These are phyloP conservation scores for Colletotrichum incanum DNA, from an alignment of 2,329 filamentous ascomycete genomes.

Conservation along the genomic window DNA sequence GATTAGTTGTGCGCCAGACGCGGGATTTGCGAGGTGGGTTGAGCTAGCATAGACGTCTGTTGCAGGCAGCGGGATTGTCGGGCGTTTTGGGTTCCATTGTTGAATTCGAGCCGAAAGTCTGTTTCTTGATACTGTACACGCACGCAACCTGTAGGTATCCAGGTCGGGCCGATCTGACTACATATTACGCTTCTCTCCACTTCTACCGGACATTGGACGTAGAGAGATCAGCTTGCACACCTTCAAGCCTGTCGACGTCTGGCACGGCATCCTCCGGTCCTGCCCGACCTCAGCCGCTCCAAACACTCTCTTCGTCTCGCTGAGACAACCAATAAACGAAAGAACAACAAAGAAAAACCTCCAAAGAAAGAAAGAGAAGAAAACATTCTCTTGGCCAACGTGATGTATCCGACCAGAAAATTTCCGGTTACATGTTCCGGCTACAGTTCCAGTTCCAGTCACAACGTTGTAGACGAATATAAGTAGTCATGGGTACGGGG, in stretches of 20 bases:
- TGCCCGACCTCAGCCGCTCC: not conserved
- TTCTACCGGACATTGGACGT: not conserved
- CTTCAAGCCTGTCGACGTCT: not conserved
- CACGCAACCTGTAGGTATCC: conserved; percentile 5
- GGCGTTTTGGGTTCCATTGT: not conserved
- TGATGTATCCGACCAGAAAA: conserved; percentile 28
- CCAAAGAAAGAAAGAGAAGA: conserved; percentile 17
- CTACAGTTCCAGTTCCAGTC: conserved; percentile 2
- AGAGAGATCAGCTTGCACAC: not conserved
- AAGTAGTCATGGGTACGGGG: conserved; percentile 7
- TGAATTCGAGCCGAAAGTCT: not conserved
- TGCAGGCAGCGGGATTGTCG: not conserved
- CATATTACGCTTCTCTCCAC: conserved; percentile 10
- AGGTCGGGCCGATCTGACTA: conserved; percentile 4
- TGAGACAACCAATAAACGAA: not conserved
- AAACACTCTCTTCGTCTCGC: not conserved
- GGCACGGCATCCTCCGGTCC: not conserved
- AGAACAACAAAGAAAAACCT: not conserved
- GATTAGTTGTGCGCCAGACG: not conserved
- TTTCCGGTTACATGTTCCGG: not conserved
- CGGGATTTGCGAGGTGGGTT: no score
- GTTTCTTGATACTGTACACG: conserved; percentile 30
- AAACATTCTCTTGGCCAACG: conserved; percentile 4
- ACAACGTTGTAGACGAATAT: conserved; percentile 19
- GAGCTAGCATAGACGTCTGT: not conserved